Base-by-base conservation (phyloP, 345 rosid genomes). In the Pistacia integerrima region DNA sequence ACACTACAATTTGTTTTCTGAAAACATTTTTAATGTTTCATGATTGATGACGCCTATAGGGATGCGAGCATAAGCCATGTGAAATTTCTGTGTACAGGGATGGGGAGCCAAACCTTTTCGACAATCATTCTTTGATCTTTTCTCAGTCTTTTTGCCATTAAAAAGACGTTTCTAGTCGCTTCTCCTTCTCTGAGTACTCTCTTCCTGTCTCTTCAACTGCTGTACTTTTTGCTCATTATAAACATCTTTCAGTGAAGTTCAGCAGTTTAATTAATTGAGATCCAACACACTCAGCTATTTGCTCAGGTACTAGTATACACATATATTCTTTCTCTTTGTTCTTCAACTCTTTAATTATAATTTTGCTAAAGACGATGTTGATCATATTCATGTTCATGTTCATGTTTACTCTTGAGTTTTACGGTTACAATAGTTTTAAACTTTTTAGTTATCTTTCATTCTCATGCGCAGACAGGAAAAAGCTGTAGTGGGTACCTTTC, bases 41-140 rank as follows among this genome's bases (percentile, higher is more conserved):
- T 81, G 65, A 79, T 74, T 81, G 76, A 63, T 74, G 11, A 30
- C 1, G 38, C 20, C 41, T n/a, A 69, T 78, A 5, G 84, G 74
- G 77, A 73, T 68, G 0, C 70, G 79, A 78, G 84, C 81, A 30
- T 35, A 5, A 20, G 51, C 82, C 88, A 78, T 76, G 88, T 85
- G 86, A 80, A 58, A 35, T 79, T 70, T 36, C 58, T 69, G 60
- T 74, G 71, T n/a, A 48, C 67, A 68, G 83, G 76, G 35, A 81
- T 85, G 85, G 86, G 78, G 60, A 58, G 68, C 70, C 71, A 16
- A 68, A 71, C 76, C 41, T 74, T 52, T 80, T 44, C 72, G 9
- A 57, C 77, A 70, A 79, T 76, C 70, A 76, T 81, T 84, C 63
- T 46, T 49, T 48, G 49, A 36, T 76, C 14, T 25, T 41, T 41